Evolutionary conservation across 768 basidiomycete species (phyloP).

Genomic region (Porphyrellus cyaneotinctus): DNA sequence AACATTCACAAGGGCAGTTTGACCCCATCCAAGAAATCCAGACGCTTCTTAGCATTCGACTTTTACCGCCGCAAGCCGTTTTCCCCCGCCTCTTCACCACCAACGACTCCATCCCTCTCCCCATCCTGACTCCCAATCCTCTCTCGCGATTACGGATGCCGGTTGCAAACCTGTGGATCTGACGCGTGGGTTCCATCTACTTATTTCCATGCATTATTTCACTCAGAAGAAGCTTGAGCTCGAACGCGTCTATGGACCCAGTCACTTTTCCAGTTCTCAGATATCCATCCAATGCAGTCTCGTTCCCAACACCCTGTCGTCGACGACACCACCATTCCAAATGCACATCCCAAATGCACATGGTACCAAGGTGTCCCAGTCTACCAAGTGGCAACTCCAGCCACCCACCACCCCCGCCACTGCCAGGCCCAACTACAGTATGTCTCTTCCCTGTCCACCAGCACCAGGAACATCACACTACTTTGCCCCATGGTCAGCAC

Average conservation of each 20-base stretch:
- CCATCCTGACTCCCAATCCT: conserved; percentile 58
- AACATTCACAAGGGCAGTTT: conserved; percentile 40
- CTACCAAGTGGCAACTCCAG: too few species aligned
- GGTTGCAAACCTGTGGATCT: conserved; percentile 67
- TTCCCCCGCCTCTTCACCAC: conserved; percentile 47
- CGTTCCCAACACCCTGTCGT: conserved; percentile 13
- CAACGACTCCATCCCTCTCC: conserved; percentile 53
- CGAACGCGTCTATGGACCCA: conserved; percentile 89
- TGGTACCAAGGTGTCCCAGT: too few species aligned
- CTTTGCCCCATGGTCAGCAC: conserved; percentile 72
- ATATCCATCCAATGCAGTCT: conserved; percentile 49
- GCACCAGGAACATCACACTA: conserved; percentile 79
- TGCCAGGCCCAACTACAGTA: conserved; percentile 68
- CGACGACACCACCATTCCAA: conserved; percentile 19
- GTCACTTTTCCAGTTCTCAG: conserved; percentile 91
- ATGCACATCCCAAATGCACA: too few species aligned
- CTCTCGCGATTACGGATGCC: conserved; percentile 46
- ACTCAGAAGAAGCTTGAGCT: conserved; percentile 94
- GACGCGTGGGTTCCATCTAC: conserved; percentile 88
- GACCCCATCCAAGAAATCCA: conserved; percentile 56
- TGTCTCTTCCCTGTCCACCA: conserved; percentile 80
- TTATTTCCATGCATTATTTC: conserved; percentile 95
- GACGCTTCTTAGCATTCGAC: conserved; percentile 93
- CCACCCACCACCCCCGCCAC: conserved; percentile 23
- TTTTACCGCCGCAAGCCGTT: conserved; percentile 91